A percentile compares a stretch with the other conserved stretches of the same genome.
Conservation (phyloP, 139 green algal species). For the Coelastrella sp. region DNA sequence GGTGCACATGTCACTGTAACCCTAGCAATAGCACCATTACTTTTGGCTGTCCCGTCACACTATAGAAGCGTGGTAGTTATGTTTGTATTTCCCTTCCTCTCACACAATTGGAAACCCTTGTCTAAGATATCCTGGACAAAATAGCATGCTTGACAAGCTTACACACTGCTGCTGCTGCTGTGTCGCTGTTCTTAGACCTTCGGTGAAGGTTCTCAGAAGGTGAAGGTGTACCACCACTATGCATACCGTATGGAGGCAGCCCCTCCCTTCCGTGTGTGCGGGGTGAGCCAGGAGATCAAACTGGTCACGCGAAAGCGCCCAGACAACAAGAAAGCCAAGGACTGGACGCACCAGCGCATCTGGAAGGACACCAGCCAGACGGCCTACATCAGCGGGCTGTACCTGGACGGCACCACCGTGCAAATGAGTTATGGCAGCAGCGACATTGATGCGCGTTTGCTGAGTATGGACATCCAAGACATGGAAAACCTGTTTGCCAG, state of each 20-base stretch:
- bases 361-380: conserved; percentile 55
- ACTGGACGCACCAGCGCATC: conserved; percentile 51
- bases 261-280: conserved; percentile 7
- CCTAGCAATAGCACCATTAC: no score
- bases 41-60: no score
- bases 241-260: conserved; percentile 12
- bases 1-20: no score
- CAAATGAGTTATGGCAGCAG: conserved; percentile 44
- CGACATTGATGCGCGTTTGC: conserved; percentile 45
- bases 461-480: conserved; percentile 22
- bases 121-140: no score
- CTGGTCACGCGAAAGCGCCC: conserved; percentile 35
- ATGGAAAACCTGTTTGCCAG: conserved; percentile 38
- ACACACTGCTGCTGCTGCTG: background rate
- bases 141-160: background rate
- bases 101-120: no score
- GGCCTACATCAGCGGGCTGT: conserved; percentile 41
- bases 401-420: background rate
- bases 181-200: conserved; percentile 31
- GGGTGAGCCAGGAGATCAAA: conserved; percentile 12
- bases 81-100: background rate
- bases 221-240: conserved; percentile 52
- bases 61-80: no score
- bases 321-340: conserved; percentile 9
- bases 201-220: conserved; percentile 44